Evolutionary conservation across 2,329 filamentous ascomycete genomes (phyloP).

Genomic region (Acarospora socialis): DNA sequence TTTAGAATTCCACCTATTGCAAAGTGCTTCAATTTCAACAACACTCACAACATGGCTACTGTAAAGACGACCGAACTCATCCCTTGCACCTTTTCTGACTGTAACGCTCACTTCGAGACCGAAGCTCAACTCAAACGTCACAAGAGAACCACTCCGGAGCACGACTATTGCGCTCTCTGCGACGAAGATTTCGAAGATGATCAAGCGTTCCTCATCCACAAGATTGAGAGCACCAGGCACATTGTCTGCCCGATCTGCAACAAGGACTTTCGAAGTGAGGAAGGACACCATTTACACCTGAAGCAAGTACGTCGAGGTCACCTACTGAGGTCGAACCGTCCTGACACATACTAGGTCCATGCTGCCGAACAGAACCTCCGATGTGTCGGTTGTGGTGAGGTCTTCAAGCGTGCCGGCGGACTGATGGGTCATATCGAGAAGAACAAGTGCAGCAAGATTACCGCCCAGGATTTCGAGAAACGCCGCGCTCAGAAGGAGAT

Average conservation of each 20-base stretch:
- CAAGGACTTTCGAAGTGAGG: conserved; percentile 38
- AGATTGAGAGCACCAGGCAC: conserved; percentile 31
- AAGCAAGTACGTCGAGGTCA: conserved; percentile 27
- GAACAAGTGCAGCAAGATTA: conserved; percentile 34
- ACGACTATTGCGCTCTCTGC: conserved; percentile 29
- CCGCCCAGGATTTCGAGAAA: conserved; percentile 29
- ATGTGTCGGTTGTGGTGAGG: conserved; percentile 33
- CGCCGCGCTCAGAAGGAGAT: conserved; percentile 38
- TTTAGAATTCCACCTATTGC: too few relatives aligned
- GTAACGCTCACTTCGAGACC: conserved; percentile 31
- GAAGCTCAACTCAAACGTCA: conserved; percentile 35
- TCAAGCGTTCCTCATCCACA: conserved; percentile 34
- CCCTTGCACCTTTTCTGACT: conserved; percentile 36
- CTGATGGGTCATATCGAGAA: conserved; percentile 42
- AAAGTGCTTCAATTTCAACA: too few relatives aligned
- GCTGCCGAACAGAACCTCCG: conserved; percentile 34
- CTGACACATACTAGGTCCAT: conserved; percentile 28
- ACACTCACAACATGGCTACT: too few relatives aligned
- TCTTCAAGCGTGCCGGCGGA: conserved; percentile 34
- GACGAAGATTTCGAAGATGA: conserved; percentile 33
- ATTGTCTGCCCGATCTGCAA: conserved; percentile 44
- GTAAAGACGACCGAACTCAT: conserved; percentile 22
- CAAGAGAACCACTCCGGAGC: conserved; percentile 29
- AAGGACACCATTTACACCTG: conserved; percentile 39
- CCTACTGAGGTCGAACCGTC: conserved; percentile 1